Percentiles rank a stretch among this genome's conserved stretches.
phyloP scores from a whole-genome alignment of 2,329 filamentous ascomycete genomes.

The Aspergillus felis region DNA sequence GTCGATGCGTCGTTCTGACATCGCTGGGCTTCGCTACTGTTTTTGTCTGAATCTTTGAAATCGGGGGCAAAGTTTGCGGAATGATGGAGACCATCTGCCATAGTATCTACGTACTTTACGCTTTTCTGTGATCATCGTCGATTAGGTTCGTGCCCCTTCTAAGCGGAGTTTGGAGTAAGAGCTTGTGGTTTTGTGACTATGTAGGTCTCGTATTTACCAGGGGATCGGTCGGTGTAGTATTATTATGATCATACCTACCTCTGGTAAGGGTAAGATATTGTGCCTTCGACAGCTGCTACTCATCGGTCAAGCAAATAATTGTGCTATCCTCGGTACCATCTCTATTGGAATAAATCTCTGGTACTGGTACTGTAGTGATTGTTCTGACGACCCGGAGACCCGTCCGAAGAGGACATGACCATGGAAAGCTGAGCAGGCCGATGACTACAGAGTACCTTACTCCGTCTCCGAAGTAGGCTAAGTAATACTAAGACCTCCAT shows the following conservation, averaged over 20 bases:
- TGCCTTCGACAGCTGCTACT: no score
- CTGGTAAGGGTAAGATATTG: no score
- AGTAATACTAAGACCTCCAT: background rate
- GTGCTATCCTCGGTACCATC: no score
- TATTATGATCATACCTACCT: no score
- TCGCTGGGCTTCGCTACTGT: background rate
- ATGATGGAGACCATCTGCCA: no score
- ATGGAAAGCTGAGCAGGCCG: no score
- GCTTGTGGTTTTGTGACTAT: background rate
- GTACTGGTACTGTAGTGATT: no score
- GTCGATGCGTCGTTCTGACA: background rate
- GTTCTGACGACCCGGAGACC: no score
- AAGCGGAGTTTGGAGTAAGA: background rate
- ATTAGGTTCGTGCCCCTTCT: background rate
- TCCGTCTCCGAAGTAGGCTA: background rate
- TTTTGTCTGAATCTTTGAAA: background rate
- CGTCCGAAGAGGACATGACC: background rate
- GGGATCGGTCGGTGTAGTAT: background rate
- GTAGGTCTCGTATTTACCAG: background rate
- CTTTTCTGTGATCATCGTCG: background rate
- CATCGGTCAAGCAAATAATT: no score
- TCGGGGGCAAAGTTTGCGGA: background rate
- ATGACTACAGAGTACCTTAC: no score
- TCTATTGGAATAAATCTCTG: background rate
- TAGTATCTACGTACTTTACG: no score